Evolutionary conservation across 2,329 filamentous ascomycete genomes (phyloP).

Genomic region (Sporothrix humicola): DNA sequence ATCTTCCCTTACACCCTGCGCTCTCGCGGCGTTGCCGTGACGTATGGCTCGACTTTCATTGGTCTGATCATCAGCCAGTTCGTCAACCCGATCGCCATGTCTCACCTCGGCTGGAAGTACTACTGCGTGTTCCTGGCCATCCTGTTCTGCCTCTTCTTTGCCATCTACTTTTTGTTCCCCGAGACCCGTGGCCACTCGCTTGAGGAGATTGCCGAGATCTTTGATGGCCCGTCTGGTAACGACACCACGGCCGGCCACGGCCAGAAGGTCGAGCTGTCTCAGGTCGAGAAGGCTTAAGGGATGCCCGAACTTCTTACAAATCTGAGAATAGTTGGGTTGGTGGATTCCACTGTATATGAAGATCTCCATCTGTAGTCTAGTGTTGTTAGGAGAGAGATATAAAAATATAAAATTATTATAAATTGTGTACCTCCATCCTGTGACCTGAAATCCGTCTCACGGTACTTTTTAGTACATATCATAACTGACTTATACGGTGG

Average conservation of each 20-base stretch:
- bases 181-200: conserved; percentile 36
- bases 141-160: conserved; percentile 37
- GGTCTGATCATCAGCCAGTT: conserved; percentile 26
- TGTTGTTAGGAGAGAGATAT: too few relatives aligned
- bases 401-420: too few relatives aligned
- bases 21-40: conserved; percentile 26
- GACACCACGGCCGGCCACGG: not conserved
- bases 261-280: not conserved
- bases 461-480: too few relatives aligned
- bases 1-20: conserved; percentile 32
- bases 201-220: conserved; percentile 36
- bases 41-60: not conserved
- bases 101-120: conserved; percentile 49
- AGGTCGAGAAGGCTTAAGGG: not conserved
- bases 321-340: too few relatives aligned
- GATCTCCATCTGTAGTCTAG: too few relatives aligned
- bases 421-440: too few relatives aligned
- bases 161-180: conserved; percentile 40
- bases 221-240: conserved; percentile 31
- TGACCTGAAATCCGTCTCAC: too few relatives aligned
- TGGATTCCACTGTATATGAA: too few relatives aligned
- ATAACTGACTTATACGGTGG: too few relatives aligned
- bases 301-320: too few relatives aligned
- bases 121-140: conserved; percentile 52
- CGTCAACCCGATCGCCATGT: conserved; percentile 38